These are phyloP conservation scores for Ophiostoma tasmaniense DNA, from an alignment of 2,329 filamentous ascomycete species.

Conservation along the genomic window DNA sequence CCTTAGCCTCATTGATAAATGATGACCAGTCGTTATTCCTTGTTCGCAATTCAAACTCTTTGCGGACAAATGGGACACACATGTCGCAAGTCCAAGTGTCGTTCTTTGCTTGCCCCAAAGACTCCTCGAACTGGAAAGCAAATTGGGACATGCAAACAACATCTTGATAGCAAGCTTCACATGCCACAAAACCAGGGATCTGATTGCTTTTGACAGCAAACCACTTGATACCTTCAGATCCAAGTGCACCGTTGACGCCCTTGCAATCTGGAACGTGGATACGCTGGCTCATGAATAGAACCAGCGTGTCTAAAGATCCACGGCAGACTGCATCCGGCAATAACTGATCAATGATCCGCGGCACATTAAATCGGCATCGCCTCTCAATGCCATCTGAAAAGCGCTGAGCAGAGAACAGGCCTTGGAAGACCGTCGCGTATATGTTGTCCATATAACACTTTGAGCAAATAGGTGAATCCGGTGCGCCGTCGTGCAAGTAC, in stretches of 20 bases:
- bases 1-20: conserved; percentile 28
- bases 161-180: conserved; percentile 34
- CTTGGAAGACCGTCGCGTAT: conserved; percentile 24
- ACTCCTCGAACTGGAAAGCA: conserved; percentile 25
- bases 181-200: conserved; percentile 29
- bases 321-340: conserved; percentile 28
- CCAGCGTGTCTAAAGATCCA: conserved; percentile 23
- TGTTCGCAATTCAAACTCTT: conserved; percentile 24
- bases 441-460: conserved; percentile 35
- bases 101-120: conserved; percentile 21
- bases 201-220: conserved; percentile 25
- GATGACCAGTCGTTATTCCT: conserved; percentile 27
- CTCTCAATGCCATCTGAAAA: conserved; percentile 19
- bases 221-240: conserved; percentile 27
- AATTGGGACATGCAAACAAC: conserved; percentile 25
- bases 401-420: conserved; percentile 24
- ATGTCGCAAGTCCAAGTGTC: conserved; percentile 32
- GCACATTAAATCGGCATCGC: conserved; percentile 27
- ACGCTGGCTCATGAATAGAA: conserved; percentile 26
- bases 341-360: conserved; percentile 29
- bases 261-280: conserved; percentile 26
- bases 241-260: conserved; percentile 21
- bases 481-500: conserved; percentile 30
- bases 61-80: conserved; percentile 26
- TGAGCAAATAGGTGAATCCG: conserved; percentile 33